Evolutionary conservation across 345 rosid genomes (phyloP).

Genomic region (Eutrema heterophyllum): DNA sequence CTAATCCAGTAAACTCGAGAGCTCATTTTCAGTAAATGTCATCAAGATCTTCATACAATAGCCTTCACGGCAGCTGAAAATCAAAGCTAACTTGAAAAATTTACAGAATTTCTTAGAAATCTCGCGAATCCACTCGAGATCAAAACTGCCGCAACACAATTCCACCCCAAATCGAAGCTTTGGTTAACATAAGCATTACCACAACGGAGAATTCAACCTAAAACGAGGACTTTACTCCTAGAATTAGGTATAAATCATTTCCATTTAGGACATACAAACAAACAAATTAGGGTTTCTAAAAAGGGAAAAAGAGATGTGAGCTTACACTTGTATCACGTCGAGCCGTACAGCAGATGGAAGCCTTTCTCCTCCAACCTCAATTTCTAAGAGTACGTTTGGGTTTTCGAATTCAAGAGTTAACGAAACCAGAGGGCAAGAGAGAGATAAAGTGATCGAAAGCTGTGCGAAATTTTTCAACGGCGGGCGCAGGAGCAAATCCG

Average conservation of each 20-base stretch:
- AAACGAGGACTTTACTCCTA: neutral
- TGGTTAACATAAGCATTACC: neutral
- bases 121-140: slow-evolving; percentile 28
- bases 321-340: slow-evolving; percentile 36
- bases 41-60: neutral
- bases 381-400: slow-evolving; percentile 32
- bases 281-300: slow-evolving; percentile 46
- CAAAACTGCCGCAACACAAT: slow-evolving; percentile 18
- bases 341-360: slow-evolving; percentile 14
- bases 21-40: neutral
- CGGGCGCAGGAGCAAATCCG: slow-evolving; percentile 40
- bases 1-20: slow-evolving; percentile 7
- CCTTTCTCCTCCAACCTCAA: slow-evolving; percentile 29
- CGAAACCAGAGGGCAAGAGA: slow-evolving; percentile 23
- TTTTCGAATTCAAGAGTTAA: slow-evolving; percentile 27
- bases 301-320: slow-evolving; percentile 19
- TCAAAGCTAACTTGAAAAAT: neutral
- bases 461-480: slow-evolving; percentile 54
- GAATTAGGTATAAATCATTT: neutral
- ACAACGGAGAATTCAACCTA: neutral
- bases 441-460: slow-evolving; percentile 45
- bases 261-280: neutral
- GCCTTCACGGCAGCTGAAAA: neutral
- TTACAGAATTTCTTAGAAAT: neutral
- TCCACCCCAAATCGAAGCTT: slow-evolving; percentile 18